Evolutionary conservation across 2,329 filamentous ascomycete genomes (phyloP).

Genomic region (Pezicula carpinea): DNA sequence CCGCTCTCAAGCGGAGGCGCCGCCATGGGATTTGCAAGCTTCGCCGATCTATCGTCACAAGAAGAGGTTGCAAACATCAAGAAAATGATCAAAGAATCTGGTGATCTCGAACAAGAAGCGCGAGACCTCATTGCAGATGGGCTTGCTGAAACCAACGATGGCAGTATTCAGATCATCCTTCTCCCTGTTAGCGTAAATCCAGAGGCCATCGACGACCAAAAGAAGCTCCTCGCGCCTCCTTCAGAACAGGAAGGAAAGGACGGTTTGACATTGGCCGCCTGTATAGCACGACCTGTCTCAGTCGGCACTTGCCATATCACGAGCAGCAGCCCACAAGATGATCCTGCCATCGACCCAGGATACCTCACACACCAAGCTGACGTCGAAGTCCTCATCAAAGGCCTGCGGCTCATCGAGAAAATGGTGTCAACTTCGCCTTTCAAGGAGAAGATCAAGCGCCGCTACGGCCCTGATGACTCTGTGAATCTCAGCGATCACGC

Average conservation of each 20-base stretch:
- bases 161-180: conserved; percentile 6
- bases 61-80: not conserved
- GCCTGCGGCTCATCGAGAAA: conserved; percentile 5
- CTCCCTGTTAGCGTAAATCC: not conserved
- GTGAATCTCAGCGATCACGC: conserved; percentile 5
- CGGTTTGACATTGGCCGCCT: conserved; percentile 32
- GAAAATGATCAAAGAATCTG: not conserved
- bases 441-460: conserved; percentile 10
- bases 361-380: conserved; percentile 5
- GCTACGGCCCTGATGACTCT: conserved; percentile 2
- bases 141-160: conserved; percentile 1
- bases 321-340: conserved; percentile 28
- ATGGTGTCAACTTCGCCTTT: conserved; percentile 8
- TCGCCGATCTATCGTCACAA: conserved; percentile 1
- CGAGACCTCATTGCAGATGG: not conserved
- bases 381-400: conserved; percentile 7
- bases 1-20: conserved; percentile 6
- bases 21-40: conserved; percentile 3
- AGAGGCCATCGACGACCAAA: not conserved
- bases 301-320: conserved; percentile 36
- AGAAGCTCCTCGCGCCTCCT: not conserved
- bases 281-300: conserved; percentile 35
- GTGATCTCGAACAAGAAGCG: not conserved
- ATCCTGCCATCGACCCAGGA: conserved; percentile 33
- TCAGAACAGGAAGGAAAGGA: conserved; percentile 3